A percentile compares a stretch with the other conserved stretches of the same genome.
phyloP scores from a whole-genome alignment of 371 early-diverging fungal species.

The Aphelidium insulamus region DNA sequence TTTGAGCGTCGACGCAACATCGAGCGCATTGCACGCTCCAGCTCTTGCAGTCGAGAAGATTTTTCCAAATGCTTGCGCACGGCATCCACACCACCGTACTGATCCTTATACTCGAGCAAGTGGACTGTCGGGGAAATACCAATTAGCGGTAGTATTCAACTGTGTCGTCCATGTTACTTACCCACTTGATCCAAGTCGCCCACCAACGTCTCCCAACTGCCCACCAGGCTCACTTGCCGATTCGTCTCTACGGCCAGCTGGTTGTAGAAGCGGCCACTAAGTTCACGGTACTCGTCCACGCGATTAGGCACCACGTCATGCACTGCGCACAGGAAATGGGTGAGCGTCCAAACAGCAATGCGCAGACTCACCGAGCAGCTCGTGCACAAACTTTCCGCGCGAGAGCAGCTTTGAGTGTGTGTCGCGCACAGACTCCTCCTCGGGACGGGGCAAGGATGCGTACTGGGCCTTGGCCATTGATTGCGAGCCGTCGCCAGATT shows the following conservation, averaged over 20 bases:
- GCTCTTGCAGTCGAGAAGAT: too few relatives aligned
- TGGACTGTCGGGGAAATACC: too few relatives aligned
- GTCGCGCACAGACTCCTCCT: too few relatives aligned
- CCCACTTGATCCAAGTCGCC: constrained; percentile 68
- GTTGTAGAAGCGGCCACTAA: constrained; percentile 7
- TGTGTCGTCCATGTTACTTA: too few relatives aligned
- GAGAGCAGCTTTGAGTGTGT: constrained; percentile 52
- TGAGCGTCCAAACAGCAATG: not conserved
- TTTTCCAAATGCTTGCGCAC: constrained; percentile 17
- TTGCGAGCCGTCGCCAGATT: too few relatives aligned
- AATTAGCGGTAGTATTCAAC: too few relatives aligned
- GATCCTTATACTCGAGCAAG: not conserved
- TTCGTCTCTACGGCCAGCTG: constrained; percentile 41
- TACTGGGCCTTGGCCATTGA: too few relatives aligned
- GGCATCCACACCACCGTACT: not conserved
- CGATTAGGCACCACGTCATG: constrained; percentile 67
- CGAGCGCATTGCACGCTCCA: constrained; percentile 34
- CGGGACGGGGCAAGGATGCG: too few relatives aligned
- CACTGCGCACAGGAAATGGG: constrained; percentile 13
- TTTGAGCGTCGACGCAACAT: constrained; percentile 47
- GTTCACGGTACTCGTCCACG: constrained; percentile 50
- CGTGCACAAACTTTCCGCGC: constrained; percentile 72
- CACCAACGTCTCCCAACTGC: constrained; percentile 64
- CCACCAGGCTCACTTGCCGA: constrained; percentile 52
- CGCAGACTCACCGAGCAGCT: constrained; percentile 36